These are phyloP conservation scores for Elaphomyces granulatus DNA, from an alignment of 495 filamentous ascomycete genomes.

Conservation along the genomic window DNA sequence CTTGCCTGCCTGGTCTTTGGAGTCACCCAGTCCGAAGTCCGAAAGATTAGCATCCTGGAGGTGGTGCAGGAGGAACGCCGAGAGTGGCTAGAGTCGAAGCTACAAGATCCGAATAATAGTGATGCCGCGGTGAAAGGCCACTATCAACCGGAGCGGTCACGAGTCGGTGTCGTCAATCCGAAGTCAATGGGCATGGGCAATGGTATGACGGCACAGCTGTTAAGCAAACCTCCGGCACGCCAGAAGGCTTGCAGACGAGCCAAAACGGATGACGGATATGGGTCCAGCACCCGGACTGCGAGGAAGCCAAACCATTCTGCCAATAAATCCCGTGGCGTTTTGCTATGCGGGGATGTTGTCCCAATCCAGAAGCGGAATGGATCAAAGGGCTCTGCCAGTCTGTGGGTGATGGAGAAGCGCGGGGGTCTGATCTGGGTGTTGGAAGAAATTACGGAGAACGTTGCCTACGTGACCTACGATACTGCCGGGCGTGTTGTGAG, in stretches of 20 bases:
- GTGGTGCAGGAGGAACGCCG: constrained; percentile 79
- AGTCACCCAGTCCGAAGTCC: constrained; percentile 83
- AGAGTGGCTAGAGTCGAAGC: constrained; percentile 79
- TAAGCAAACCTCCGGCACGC: constrained; percentile 78
- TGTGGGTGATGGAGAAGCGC: constrained; percentile 97
- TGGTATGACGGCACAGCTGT: constrained; percentile 70
- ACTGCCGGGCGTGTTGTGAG: constrained; percentile 54
- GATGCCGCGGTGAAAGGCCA: constrained; percentile 31
- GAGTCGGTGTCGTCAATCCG: constrained; percentile 26
- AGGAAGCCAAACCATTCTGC: constrained; percentile 40
- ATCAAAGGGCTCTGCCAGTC: constrained; percentile 72
- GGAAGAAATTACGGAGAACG: constrained; percentile 93
- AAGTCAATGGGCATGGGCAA: constrained; percentile 50
- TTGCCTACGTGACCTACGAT: constrained; percentile 58
- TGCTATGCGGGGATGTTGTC: constrained; percentile 93
- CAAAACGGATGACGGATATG: constrained; percentile 62
- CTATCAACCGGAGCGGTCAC: constrained; percentile 20
- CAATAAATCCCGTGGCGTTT: constrained; percentile 74
- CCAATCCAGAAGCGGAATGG: constrained; percentile 94
- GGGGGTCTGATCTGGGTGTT: constrained; percentile 93
- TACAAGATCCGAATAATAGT: constrained; percentile 41
- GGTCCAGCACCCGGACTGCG: constrained; percentile 43
- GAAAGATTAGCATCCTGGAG: constrained; percentile 88
- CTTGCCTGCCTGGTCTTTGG: constrained; percentile 92
- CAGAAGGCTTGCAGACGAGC: constrained; percentile 41